Conservation (phyloP, 768 basidiomycete genomes). For the Tulasnella calospora region DNA sequence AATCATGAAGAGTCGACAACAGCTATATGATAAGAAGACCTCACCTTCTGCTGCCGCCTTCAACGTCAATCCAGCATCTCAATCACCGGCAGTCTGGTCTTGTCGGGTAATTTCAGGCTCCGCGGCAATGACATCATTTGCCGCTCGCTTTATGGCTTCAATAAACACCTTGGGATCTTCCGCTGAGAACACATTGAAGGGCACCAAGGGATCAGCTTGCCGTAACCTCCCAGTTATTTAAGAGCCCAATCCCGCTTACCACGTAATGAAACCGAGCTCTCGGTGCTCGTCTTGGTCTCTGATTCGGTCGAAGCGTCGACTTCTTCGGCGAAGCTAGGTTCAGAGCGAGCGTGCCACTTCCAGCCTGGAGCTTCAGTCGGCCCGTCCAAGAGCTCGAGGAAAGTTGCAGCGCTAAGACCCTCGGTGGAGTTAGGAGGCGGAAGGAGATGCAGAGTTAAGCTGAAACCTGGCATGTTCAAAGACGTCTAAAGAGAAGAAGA, state of each 20-base stretch:
- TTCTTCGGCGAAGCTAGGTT: slow-evolving; percentile 31
- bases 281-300: background rate
- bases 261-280: background rate
- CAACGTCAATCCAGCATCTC: slow-evolving; percentile 66
- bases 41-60: slow-evolving; percentile 70
- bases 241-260: background rate
- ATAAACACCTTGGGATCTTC: slow-evolving; percentile 50
- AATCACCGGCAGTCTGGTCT: slow-evolving; percentile 91
- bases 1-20: slow-evolving; percentile 29
- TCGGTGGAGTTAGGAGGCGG: slow-evolving; percentile 46
- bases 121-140: slow-evolving; percentile 61
- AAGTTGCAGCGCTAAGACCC: slow-evolving; percentile 36
- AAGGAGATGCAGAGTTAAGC: slow-evolving; percentile 73
- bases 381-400: slow-evolving; percentile 69
- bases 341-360: slow-evolving; percentile 62
- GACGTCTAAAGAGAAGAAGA: slow-evolving; percentile 47
- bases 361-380: slow-evolving; percentile 70
- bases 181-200: slow-evolving; percentile 35
- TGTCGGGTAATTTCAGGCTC: slow-evolving; percentile 88
- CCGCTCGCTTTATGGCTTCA: slow-evolving; percentile 53
- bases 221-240: too few relatives aligned
- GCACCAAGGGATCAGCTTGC: background rate
- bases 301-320: background rate
- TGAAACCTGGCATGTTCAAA: slow-evolving; percentile 91
- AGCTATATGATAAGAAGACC: slow-evolving; percentile 27